A percentile compares a stretch with the other conserved stretches of the same genome.
Evolutionary conservation across 257 asterid species (phyloP).

Genomic region (Lantana camara): DNA sequence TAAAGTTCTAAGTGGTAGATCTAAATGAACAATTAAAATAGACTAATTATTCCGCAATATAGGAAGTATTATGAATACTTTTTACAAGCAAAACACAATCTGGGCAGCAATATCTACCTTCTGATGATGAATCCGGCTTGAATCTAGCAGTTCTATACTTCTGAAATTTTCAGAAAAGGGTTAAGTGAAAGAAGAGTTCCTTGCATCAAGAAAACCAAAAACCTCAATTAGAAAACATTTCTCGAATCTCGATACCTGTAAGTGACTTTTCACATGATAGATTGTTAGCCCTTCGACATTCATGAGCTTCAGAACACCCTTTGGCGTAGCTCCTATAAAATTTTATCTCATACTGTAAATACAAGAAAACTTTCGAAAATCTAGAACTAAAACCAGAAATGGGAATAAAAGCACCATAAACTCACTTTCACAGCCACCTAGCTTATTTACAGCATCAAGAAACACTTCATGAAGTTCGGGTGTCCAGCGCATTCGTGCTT

Average conservation of each 20-base stretch:
- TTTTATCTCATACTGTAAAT: constrained; percentile 3
- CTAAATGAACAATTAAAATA: not conserved
- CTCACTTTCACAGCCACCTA: constrained; percentile 92
- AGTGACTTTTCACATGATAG: constrained; percentile 89
- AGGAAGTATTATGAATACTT: not conserved
- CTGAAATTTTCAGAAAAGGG: constrained; percentile 46
- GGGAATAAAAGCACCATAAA: not conserved
- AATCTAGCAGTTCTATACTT: constrained; percentile 80
- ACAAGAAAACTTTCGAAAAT: not conserved
- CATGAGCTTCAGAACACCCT: constrained; percentile 86
- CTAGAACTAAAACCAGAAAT: too few species aligned
- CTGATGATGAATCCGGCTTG: constrained; percentile 70
- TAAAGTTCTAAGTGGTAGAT: not conserved
- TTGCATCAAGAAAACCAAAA: constrained; percentile 8
- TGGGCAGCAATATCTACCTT: constrained; percentile 47
- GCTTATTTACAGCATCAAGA: constrained; percentile 82
- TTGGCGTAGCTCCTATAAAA: constrained; percentile 72
- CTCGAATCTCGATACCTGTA: constrained; percentile 55
- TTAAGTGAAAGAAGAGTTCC: constrained; percentile 14
- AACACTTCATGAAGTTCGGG: constrained; percentile 92
- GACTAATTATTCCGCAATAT: not conserved
- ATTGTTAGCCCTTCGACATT: constrained; percentile 72
- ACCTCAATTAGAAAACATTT: not conserved
- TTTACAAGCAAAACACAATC: not conserved
- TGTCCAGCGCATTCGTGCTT: constrained; percentile 96